Percentiles rank a stretch among this genome's conserved stretches.
These are phyloP conservation scores for Apiospora hydei DNA, from an alignment of 2,329 filamentous ascomycete species.

Conservation along the genomic window DNA sequence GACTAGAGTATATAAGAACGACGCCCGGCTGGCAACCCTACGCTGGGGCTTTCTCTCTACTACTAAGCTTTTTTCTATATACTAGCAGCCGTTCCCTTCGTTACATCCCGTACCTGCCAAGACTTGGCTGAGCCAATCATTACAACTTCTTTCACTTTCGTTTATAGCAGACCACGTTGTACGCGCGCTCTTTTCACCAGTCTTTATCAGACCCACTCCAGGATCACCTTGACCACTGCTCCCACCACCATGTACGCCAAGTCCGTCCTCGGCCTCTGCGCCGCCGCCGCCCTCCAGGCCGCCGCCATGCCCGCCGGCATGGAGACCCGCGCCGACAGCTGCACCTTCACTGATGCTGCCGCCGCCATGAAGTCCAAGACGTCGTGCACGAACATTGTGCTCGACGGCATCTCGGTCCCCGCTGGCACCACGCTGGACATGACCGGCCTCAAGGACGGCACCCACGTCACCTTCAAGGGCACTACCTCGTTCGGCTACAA, in stretches of 20 bases:
- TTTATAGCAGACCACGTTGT: background rate
- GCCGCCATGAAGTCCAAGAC: conserved; percentile 55
- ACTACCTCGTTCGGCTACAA: conserved; percentile 72
- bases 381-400: conserved; percentile 60
- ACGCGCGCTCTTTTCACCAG: background rate
- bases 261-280: conserved; percentile 20
- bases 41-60: background rate
- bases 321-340: conserved; percentile 37
- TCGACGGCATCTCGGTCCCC: conserved; percentile 62
- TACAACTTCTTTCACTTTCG: background rate
- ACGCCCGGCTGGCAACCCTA: background rate
- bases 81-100: background rate
- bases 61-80: conserved; percentile 15
- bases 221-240: background rate
- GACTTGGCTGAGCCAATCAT: conserved; percentile 14
- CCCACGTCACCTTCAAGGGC: conserved; percentile 56
- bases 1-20: background rate
- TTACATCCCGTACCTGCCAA: conserved; percentile 17
- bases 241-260: conserved; percentile 17
- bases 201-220: background rate
- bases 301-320: conserved; percentile 19
- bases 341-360: conserved; percentile 62
- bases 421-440: conserved; percentile 66
- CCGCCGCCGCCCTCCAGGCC: conserved; percentile 5
- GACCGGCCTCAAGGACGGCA: conserved; percentile 57